Evolutionary conservation across 2,329 filamentous ascomycete genomes (phyloP).

Genomic region (Beauveria rudraprayagi): DNA sequence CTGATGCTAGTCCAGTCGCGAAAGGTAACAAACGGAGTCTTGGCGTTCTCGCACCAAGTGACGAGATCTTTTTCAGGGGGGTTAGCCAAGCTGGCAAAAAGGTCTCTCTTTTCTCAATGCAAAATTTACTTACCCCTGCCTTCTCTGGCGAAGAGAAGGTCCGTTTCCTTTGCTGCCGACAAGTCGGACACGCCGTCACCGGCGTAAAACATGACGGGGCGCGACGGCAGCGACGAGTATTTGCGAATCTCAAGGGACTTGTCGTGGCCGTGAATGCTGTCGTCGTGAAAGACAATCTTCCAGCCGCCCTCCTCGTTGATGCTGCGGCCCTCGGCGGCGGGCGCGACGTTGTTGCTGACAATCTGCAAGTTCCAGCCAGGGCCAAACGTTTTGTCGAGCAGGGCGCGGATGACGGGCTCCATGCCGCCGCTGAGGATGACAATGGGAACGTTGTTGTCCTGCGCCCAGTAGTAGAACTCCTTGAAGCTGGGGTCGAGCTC

Average conservation of each 20-base stretch:
- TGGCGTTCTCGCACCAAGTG: conserved; percentile 73
- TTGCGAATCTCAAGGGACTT: conserved; percentile 87
- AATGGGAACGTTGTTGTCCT: conserved; percentile 76
- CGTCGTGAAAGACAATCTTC: conserved; percentile 83
- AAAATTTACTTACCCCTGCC: conserved; percentile 57
- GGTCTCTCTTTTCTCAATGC: too few relatives aligned
- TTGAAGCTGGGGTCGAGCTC: conserved; percentile 81
- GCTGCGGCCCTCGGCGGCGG: conserved; percentile 50
- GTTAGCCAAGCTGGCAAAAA: background rate
- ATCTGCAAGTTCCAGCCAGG: conserved; percentile 75
- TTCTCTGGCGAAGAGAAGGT: conserved; percentile 87
- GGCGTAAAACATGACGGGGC: conserved; percentile 86
- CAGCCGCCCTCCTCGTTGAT: conserved; percentile 78
- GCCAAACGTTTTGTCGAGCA: conserved; percentile 76
- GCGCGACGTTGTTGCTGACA: conserved; percentile 73
- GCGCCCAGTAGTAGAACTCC: conserved; percentile 78
- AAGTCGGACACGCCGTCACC: conserved; percentile 92
- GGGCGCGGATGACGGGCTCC: conserved; percentile 79
- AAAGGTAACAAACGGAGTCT: conserved; percentile 82
- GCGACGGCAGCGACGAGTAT: conserved; percentile 67
- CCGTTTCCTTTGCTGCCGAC: conserved; percentile 85
- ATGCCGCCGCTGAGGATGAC: conserved; percentile 91
- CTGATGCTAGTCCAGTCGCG: conserved; percentile 76
- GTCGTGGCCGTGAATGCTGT: conserved; percentile 88
- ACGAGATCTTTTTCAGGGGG: conserved; percentile 61